These are phyloP conservation scores for Cotoneaster glaucophyllus DNA, from an alignment of 306 rosid species.

Conservation along the genomic window DNA sequence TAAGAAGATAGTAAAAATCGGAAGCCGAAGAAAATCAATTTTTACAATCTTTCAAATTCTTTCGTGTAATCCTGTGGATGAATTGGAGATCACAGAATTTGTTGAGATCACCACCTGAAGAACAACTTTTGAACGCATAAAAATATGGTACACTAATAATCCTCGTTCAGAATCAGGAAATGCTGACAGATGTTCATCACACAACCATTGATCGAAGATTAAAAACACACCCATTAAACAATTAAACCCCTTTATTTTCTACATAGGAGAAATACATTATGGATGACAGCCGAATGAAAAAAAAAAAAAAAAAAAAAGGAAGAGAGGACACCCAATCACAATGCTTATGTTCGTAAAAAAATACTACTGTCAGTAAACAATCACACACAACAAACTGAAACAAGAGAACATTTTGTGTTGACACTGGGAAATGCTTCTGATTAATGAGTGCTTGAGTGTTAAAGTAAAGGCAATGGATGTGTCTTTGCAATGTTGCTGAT, in stretches of 20 bases:
- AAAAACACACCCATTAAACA: neutral
- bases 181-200: neutral
- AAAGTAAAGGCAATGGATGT: neutral
- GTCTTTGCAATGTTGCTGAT: neutral
- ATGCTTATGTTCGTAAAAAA: neutral
- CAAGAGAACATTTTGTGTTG: neutral
- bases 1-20: slow-evolving; percentile 2
- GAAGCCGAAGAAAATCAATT: neutral
- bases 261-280: neutral
- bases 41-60: slow-evolving; percentile 6
- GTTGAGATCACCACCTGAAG: neutral
- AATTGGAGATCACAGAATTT: neutral
- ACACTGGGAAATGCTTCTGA: neutral
- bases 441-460: neutral
- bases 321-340: neutral
- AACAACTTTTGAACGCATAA: neutral
- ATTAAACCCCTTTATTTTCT: neutral
- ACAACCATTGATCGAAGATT: slow-evolving; percentile 2
- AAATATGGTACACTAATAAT: neutral
- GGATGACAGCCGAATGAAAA: neutral
- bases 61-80: neutral
- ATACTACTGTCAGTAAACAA: neutral
- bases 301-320: neutral
- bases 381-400: neutral
- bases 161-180: slow-evolving; percentile 13